Conservation (phyloP, 2,329 filamentous ascomycete species). For the Cladorrhinum sp. region DNA sequence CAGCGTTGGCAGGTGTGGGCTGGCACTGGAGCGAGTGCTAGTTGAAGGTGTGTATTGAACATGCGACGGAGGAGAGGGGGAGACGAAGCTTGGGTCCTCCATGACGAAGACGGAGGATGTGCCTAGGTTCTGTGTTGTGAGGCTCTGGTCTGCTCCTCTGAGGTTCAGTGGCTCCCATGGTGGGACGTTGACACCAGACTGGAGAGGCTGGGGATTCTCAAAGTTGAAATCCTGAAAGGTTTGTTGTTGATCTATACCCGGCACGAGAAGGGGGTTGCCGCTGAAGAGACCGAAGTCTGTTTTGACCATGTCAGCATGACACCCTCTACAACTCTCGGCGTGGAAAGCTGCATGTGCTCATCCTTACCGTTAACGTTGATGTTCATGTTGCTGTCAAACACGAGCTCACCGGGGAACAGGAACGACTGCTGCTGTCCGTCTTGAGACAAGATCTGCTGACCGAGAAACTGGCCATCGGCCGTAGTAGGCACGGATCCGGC, state of each 20-base stretch:
- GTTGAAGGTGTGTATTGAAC: constrained; percentile 24
- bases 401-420: constrained; percentile 22
- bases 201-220: constrained; percentile 38
- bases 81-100: constrained; percentile 36
- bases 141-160: constrained; percentile 10
- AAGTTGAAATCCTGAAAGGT: constrained; percentile 27
- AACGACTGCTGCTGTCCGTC: constrained; percentile 35
- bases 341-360: background rate
- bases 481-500: constrained; percentile 19
- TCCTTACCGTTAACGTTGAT: constrained; percentile 34
- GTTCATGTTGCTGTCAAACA: constrained; percentile 8
- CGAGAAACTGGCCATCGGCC: constrained; percentile 33
- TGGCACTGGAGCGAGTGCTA: constrained; percentile 25
- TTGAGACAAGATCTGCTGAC: constrained; percentile 13
- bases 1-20: constrained; percentile 19
- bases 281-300: constrained; percentile 15
- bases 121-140: constrained; percentile 20
- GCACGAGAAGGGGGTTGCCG: constrained; percentile 11
- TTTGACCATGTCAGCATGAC: constrained; percentile 2
- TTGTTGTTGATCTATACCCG: constrained; percentile 18
- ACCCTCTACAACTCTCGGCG: background rate
- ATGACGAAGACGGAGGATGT: constrained; percentile 35
- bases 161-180: constrained; percentile 44
- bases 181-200: constrained; percentile 36
- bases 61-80: constrained; percentile 34